Percentiles rank a stretch among this genome's conserved stretches.
Evolutionary conservation across 1,284 basidiomycete genomes (phyloP).

Genomic region (Leccinum griseonigrum): DNA sequence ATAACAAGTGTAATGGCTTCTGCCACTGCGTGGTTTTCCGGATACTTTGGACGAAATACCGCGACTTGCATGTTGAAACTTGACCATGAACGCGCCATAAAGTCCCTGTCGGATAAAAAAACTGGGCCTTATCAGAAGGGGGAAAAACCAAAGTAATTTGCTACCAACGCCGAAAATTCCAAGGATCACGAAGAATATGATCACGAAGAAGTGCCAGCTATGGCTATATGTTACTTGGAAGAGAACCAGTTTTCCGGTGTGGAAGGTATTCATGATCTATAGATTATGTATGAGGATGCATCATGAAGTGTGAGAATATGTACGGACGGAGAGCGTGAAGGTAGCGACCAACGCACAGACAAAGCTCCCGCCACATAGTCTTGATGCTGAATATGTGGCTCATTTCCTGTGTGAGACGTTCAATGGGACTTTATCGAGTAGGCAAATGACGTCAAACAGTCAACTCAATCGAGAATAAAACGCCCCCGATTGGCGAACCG

Average conservation of each 20-base stretch:
- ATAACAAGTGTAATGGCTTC: conserved; percentile 89
- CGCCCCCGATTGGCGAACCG: conserved; percentile 96
- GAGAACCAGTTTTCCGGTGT: conserved; percentile 96
- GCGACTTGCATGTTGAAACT: conserved; percentile 94
- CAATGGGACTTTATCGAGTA: conserved; percentile 4
- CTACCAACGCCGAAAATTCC: conserved; percentile 88
- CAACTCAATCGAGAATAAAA: conserved; percentile 88
- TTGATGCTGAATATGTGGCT: conserved; percentile 94
- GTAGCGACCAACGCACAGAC: conserved; percentile 97
- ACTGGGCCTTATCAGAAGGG: conserved; percentile 5
- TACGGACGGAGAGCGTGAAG: conserved; percentile 86
- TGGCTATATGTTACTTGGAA: conserved; percentile 98
- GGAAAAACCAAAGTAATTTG: background rate
- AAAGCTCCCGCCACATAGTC: conserved; percentile 97
- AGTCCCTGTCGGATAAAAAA: conserved; percentile 62
- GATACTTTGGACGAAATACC: conserved; percentile 88
- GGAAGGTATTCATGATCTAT: conserved; percentile 96
- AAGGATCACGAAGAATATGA: conserved; percentile 93
- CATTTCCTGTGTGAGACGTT: conserved; percentile 77
- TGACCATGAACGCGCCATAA: conserved; percentile 96
- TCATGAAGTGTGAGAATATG: conserved; percentile 11
- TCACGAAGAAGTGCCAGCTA: conserved; percentile 99
- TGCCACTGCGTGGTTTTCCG: conserved; percentile 80
- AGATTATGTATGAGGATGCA: conserved; percentile 16
- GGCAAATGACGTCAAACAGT: conserved; percentile 2